Percentiles rank a stretch among this genome's conserved stretches.
These are phyloP conservation scores for Trichoderma asperelloides DNA, from an alignment of 495 filamentous ascomycete species.

Conservation along the genomic window DNA sequence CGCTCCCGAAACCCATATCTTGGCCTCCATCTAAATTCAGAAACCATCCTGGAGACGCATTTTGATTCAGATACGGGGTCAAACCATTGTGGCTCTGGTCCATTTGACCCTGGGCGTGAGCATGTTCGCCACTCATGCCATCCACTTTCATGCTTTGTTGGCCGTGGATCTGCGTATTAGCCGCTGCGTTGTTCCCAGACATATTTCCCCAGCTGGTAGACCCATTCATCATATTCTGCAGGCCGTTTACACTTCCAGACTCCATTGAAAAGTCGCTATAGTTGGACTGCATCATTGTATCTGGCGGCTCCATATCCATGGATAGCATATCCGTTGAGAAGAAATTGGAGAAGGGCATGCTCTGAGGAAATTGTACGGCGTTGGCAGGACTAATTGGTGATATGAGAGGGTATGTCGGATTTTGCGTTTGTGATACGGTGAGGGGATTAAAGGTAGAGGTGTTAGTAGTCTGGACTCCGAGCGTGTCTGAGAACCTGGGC, in stretches of 20 bases:
- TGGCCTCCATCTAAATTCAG: background rate
- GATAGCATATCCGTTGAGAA: conserved; percentile 39
- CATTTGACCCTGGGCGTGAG: conserved; percentile 11
- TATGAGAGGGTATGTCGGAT: conserved; percentile 31
- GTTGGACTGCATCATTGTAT: conserved; percentile 53
- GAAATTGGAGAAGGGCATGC: conserved; percentile 27
- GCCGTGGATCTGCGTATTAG: background rate
- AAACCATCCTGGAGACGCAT: background rate
- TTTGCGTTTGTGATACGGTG: conserved; percentile 28
- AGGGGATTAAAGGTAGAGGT: conserved; percentile 31
- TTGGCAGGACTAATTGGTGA: conserved; percentile 38
- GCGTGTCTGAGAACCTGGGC: conserved; percentile 27
- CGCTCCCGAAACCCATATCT: background rate
- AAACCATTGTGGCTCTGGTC: background rate
- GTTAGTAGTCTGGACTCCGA: conserved; percentile 30
- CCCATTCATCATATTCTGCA: conserved; percentile 12
- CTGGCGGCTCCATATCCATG: conserved; percentile 33
- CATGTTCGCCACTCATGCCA: conserved; percentile 12
- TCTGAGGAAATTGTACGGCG: conserved; percentile 29
- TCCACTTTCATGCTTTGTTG: background rate
- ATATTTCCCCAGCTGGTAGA: conserved; percentile 9
- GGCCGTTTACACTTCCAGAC: conserved; percentile 21
- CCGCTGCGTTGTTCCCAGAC: background rate
- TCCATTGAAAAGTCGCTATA: conserved; percentile 68
- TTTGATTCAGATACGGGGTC: background rate